Base-by-base conservation (phyloP, 2,329 filamentous ascomycete species). In the Chrysosporium queenslandicum region DNA sequence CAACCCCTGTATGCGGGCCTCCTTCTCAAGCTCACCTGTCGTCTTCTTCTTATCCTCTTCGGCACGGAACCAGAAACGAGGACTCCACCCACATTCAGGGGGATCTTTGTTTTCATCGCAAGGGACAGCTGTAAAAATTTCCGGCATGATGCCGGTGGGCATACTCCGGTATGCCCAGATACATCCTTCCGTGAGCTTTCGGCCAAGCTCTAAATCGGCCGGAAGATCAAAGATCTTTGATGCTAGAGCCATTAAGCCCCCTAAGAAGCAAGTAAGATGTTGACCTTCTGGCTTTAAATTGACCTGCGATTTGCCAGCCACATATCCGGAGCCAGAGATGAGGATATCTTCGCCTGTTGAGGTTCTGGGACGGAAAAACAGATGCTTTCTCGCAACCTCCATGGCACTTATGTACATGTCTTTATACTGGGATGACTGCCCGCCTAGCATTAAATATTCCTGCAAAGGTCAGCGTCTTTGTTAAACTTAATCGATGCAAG, bases 321-420 rank as follows among this genome's bases (percentile, higher is more conserved):
- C 53, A 39, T 30, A 39, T 20, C 41, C 50, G 58, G 81, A 81
- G 21, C 85, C 84, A 0, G 86, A 80, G 55, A 92, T 81, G 2
- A 92, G 74, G n/a, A 92, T 79, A 55, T 91, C 80, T 48, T 78
- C 78, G 48, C 79, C 73, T 25, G 16, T 36, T n/a, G 79, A 77
- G 6, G 81, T 77, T 80, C 91, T 84, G 0, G 89, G 88, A 4
- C 84, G 78, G 69, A 81, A 94, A 54, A 94, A 79, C 8, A 94
- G 74, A 65, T 85, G 77, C 58, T 87, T 76, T 58, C 85, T 85
- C 32, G 84, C 79, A 0, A 81, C 81, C 4, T 83, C 78, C 30
- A 83, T 78, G 2, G 81, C 78, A 52, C 78, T 79, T 54, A 83
- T 75, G 64, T 94, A 88, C 68, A 94, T 78, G 18, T 76, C 77